Evolutionary conservation across 31 red algal genomes (phyloP).

Genomic region (Odonthalia washingtoniensis): DNA sequence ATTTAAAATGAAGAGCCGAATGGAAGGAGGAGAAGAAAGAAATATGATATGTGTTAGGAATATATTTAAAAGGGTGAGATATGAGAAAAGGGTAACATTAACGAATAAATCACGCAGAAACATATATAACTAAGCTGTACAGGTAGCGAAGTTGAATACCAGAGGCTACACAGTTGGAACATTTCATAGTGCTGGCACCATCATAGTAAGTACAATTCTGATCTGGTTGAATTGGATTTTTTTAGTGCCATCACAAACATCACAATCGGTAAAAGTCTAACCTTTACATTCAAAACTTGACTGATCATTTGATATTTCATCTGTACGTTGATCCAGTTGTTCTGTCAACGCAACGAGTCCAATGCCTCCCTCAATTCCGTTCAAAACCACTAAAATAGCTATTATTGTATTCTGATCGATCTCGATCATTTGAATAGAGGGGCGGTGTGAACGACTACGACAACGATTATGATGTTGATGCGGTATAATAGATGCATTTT

Average conservation of each 20-base stretch:
- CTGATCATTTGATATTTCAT: slow-evolving; percentile 66
- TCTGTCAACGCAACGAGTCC: slow-evolving; percentile 79
- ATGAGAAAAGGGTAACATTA: background rate
- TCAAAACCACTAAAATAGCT: slow-evolving; percentile 33
- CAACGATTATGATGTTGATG: background rate
- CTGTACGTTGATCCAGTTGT: slow-evolving; percentile 70
- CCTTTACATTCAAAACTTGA: slow-evolving; percentile 82
- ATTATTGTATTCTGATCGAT: slow-evolving; percentile 60
- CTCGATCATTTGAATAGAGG: background rate
- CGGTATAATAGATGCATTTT: background rate
- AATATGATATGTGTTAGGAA: too few species aligned
- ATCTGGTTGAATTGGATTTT: slow-evolving; percentile 38
- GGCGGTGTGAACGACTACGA: background rate
- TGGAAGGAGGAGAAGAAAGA: too few species aligned
- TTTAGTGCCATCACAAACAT: slow-evolving; percentile 56
- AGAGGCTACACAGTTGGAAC: slow-evolving; percentile 78
- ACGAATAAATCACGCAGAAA: background rate
- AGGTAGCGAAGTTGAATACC: slow-evolving; percentile 89
- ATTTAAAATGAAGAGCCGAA: too few species aligned
- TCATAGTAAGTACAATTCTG: slow-evolving; percentile 74
- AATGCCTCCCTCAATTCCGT: slow-evolving; percentile 77
- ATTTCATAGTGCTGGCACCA: slow-evolving; percentile 54
- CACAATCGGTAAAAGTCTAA: slow-evolving; percentile 44
- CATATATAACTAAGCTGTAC: slow-evolving; percentile 50
- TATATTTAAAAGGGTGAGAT: too few species aligned